Evolutionary conservation across 140 eudicot genomes (phyloP).

Genomic region (Flaveria floridana): DNA sequence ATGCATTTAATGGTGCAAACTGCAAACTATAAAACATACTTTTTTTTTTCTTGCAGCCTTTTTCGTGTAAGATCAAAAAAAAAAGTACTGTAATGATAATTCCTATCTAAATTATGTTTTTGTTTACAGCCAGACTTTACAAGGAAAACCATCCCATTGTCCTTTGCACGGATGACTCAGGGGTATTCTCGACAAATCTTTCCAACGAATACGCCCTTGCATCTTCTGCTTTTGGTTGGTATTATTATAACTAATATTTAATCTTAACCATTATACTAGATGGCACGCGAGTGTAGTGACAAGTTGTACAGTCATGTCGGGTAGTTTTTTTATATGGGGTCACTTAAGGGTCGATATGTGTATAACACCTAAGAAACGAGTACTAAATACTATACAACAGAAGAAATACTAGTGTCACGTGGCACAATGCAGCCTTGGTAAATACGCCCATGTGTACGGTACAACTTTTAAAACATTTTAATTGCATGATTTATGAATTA

Average conservation of each 20-base stretch:
- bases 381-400: not conserved
- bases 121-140: conserved; percentile 64
- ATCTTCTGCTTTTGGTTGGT: conserved; percentile 72
- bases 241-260: not conserved
- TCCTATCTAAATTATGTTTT: conserved; percentile 3
- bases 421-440: not conserved
- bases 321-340: too few relatives aligned
- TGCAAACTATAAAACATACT: not conserved
- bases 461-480: not conserved
- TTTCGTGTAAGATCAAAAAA: not conserved
- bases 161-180: conserved; percentile 84
- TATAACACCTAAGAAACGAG: not conserved
- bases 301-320: not conserved
- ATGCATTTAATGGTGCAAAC: not conserved
- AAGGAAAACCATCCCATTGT: conserved; percentile 70
- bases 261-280: not conserved
- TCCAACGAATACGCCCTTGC: conserved; percentile 70
- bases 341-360: not conserved
- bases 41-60: not conserved
- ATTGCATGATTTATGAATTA: not conserved
- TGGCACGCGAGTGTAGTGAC: not conserved
- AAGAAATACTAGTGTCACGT: not conserved
- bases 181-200: conserved; percentile 83
- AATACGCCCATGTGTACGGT: not conserved
- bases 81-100: not conserved